Evolutionary conservation across 2,329 filamentous ascomycete species (phyloP), one percentile per base, ranked within the genome.

Genomic region (Scedosporium aurantiacum): DNA sequence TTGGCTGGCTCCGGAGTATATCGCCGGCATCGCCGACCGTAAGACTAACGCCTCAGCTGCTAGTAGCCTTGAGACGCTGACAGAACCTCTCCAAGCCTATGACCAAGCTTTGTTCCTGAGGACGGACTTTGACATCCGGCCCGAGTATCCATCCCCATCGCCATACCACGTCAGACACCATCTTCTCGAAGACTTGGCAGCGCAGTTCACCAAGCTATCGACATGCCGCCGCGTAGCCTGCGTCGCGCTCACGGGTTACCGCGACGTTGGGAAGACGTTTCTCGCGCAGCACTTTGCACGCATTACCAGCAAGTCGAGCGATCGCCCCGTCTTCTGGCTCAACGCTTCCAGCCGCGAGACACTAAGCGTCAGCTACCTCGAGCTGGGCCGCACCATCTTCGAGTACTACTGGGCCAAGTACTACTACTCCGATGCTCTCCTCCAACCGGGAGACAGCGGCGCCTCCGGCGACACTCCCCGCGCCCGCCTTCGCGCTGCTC

Each of bases 401-500:
- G 50, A 56, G 12, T 61, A 61, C 52, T 57, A 61, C 50, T 61
- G 59, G 59, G 47, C 52, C 7, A 57, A 47, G 37, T 57, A 61
- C 32, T 10, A 37, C 52, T 43, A 50, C 7, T 47, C n/a, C 18
- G 37, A 28, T 5, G 12, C 23, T 16, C 45, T 61, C 10, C 50
- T 61, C 7, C 10, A 10, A 16, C 59, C 56, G 4, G 23, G 41
- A 16, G 27, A 37, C n/a, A n/a, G 27, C 25, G 12, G 32, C 3
- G n/a, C 23, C 14, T 14, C 40, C 7, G 3, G 7, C 8, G 59
- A 37, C 32, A 37, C 32, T 10, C 32, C 50, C 10, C 59, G 59
- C 10, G 50, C 23, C 18, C 52, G 27, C 21, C 37, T 61, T 16
- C 32, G 37, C 6, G 27, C 32, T 8, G 18, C 43, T 12, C 59